Base-by-base conservation (phyloP, 2,329 filamentous ascomycete genomes). In the Nectriaceae sp. region DNA sequence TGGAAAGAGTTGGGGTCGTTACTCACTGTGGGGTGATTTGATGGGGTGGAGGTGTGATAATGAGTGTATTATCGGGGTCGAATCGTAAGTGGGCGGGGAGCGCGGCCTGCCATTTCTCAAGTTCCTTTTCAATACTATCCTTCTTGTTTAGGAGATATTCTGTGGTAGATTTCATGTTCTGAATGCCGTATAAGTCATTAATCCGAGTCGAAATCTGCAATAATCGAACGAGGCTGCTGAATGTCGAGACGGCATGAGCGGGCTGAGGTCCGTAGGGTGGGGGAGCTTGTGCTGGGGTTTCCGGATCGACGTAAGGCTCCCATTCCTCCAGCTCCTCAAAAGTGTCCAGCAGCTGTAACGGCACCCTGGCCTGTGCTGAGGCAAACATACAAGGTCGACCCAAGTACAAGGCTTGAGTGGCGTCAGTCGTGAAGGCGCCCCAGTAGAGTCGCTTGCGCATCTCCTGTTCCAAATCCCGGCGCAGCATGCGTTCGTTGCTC, bases 261-360 rank as follows among this genome's bases (percentile, higher is more conserved):
- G 62, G 62, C n/a, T 64, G 62, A 4, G 62, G 57, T 1, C 55
- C 60, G 5, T 65, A 65, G 2, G 55, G 48, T 0, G 60, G 60
- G 5, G 60, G 60, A 11, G 60, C 60, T 15, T 58, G 52, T 1
- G 49, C 60, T 2, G 60, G 60, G 2, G 60, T 61, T 21, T 63
- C 53, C 3, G 60, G 58, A 21, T 68, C 66, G 3, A 64, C 46
- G 41, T 68, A 69, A 1, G 66, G 66, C 40, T 60, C 55, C 66
- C 66, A 69, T 15, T 67, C 63, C 39, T 68, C 66, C 2, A 68
- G 56, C 46, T 69, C 66, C 37, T 69, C 66, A 39, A 65, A 69
- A 0, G 63, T 68, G 42, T 69, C 66, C 1, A 68, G 53, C 5
- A 67, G 52, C 29, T 60, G 57, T 4, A 64, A 52, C 8, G 66